Conservation (phyloP, 805 yeast species). For the Jamesozyma piceae region DNA sequence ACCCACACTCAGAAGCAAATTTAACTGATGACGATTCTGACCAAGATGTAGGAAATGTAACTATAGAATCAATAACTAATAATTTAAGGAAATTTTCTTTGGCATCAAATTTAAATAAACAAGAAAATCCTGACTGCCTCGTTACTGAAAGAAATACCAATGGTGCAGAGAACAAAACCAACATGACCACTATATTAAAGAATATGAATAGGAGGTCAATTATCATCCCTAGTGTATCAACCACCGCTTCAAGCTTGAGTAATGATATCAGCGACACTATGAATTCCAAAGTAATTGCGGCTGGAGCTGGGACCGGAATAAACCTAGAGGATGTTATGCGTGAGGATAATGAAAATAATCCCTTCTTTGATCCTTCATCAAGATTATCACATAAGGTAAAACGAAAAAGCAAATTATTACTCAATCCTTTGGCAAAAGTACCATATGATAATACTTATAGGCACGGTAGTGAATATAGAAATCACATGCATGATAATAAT, state of each 20-base stretch:
- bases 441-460: slow-evolving; percentile 4
- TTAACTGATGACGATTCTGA: slow-evolving; percentile 17
- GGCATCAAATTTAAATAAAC: slow-evolving; percentile 2
- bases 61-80: slow-evolving; percentile 8
- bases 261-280: not conserved
- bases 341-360: slow-evolving; percentile 11
- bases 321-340: not conserved
- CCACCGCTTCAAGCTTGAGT: not conserved
- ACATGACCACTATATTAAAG: slow-evolving; percentile 20
- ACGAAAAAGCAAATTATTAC: slow-evolving; percentile 8
- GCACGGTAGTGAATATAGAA: not conserved
- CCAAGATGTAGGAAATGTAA: slow-evolving; percentile 9
- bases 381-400: not conserved
- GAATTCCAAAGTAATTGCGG: not conserved
- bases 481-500: slow-evolving; percentile 1
- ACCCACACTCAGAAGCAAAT: slow-evolving; percentile 1
- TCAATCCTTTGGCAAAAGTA: slow-evolving; percentile 15
- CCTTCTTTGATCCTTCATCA: slow-evolving; percentile 11
- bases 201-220: slow-evolving; percentile 36
- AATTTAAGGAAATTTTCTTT: slow-evolving; percentile 10
- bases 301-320: not conserved
- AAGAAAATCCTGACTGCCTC: not conserved
- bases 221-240: slow-evolving; percentile 17
- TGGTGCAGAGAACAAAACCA: not conserved
- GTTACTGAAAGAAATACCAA: not conserved